Base-by-base conservation (phyloP, 2,329 filamentous ascomycete genomes). In the Dactylellina sp. region DNA sequence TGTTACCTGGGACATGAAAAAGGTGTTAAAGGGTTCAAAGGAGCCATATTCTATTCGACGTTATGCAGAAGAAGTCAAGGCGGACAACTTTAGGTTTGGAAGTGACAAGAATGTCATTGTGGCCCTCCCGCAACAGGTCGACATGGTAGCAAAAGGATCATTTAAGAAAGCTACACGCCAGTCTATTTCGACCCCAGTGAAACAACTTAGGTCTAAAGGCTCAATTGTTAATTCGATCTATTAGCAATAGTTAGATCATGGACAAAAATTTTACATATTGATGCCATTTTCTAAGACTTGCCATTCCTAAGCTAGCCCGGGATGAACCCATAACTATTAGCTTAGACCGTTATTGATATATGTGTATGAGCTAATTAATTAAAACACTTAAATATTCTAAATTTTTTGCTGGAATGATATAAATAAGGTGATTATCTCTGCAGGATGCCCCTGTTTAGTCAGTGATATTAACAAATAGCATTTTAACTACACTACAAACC, bases 101-200 rank as follows among this genome's bases (percentile, higher is more conserved):
- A 93, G 90, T 3, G 95, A 99, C 82, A 96, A 97, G 87, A 97
- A 97, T 79, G 92, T 99, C 78, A 97, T 99, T 79, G 94, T 99
- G 37, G 95, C 95, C 0, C 84, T 99, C 76, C 93, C 95, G 1
- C 97, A 99, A 80, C 93, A 98, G 81, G 95, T 99, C 77, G 96
- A 97, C 82, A 98, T 98, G 93, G 92, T 99, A 11, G 90, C 89
- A 49, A 93, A 94, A 82, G 87, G 90, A 78, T 89, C 88, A 66
- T 86, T 99, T 79, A 92, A 92, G 84, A 89, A 89, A 79, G 93
- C 94, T 0, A 98, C 95, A 0, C 85, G 95, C 39, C 93, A 99
- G 84, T 97, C 93, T 81, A 98, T 99, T 80, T 91, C 91, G 12
- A 78, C 14, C 85, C 87, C 37, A 81, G 89, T 77, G 5, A 78